Percentiles rank a stretch among this genome's conserved stretches.
Conservation (phyloP, 2,329 filamentous ascomycete species). For the Drechslera avenae region DNA sequence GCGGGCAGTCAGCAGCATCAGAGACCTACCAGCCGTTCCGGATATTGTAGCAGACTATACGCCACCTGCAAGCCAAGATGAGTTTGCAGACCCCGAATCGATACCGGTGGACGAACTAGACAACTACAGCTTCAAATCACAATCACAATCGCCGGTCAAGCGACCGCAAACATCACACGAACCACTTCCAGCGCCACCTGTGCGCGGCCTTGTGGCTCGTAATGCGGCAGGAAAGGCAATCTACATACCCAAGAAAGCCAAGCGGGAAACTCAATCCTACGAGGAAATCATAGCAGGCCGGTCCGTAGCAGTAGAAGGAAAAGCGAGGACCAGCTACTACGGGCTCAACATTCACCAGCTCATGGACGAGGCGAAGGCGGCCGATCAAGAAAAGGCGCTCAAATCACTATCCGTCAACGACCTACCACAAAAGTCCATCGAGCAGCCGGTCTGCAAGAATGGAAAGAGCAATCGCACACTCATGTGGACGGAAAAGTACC, state of each 20-base stretch:
- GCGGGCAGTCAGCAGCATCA: slow-evolving; percentile 38
- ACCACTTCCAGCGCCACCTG: slow-evolving; percentile 24
- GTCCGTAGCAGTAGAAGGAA: slow-evolving; percentile 66
- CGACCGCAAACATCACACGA: slow-evolving; percentile 16
- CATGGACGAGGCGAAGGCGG: slow-evolving; percentile 71
- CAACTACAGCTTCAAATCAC: slow-evolving; percentile 33
- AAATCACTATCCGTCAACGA: slow-evolving; percentile 27
- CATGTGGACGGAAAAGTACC: slow-evolving; percentile 97
- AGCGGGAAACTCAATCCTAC: slow-evolving; percentile 59
- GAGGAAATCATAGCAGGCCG: slow-evolving; percentile 71
- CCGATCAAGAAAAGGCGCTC: slow-evolving; percentile 54
- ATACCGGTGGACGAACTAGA: slow-evolving; percentile 39
- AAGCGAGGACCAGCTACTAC: slow-evolving; percentile 79
- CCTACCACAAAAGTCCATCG: slow-evolving; percentile 45
- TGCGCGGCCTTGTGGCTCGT: slow-evolving; percentile 30
- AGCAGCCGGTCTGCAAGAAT: slow-evolving; percentile 34
- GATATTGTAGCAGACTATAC: slow-evolving; percentile 36
- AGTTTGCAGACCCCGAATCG: slow-evolving; percentile 34
- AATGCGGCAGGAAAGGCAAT: slow-evolving; percentile 64
- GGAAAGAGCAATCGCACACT: slow-evolving; percentile 54
- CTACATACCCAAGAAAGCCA: slow-evolving; percentile 61
- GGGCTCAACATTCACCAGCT: slow-evolving; percentile 89
- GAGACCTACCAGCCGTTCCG: slow-evolving; percentile 31
- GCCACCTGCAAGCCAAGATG: slow-evolving; percentile 44
- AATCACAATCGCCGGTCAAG: slow-evolving; percentile 33